Evolutionary conservation across 2,329 filamentous ascomycete genomes (phyloP), one percentile per base, ranked within the genome.

Genomic region (Rhytidhysteron rufulum): DNA sequence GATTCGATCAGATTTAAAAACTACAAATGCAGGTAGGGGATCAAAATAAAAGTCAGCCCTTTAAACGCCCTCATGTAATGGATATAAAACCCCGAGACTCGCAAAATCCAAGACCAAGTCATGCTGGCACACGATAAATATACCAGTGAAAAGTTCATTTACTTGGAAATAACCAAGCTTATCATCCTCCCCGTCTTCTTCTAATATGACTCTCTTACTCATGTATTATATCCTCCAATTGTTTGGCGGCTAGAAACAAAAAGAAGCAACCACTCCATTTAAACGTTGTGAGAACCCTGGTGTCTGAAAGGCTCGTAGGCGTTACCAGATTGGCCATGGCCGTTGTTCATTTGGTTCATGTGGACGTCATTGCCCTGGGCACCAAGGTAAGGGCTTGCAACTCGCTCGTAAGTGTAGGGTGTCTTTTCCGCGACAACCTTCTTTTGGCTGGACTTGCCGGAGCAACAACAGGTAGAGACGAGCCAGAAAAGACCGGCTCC

Each of bases 391-490:
- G 69, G 70, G 40, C 58, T 64, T 1, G 58, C 54, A 15, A 82
- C 73, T 33, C 76, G 70, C 66, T 81, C 76, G 50, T 82, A 82
- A 4, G 74, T 78, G 58, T 79, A 79, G 0, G 77, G 77, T 0
- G 77, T 74, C 72, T 81, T 81, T 60, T 81, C 77, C 22, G 75
- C 75, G 29, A 66, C 67, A 41, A 77, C 48, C 34, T 69, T 68
- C 45, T 65, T 66, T 40, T 58, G 50, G 20, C 71, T 68, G 40
- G 69, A 74, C 53, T 76, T 73, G 34, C 88, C 87, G 53, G 78
- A 82, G 75, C 90, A 95, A 80, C 90, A 97, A 83, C 91, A 97
- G 57, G 86, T 79, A 66, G 83, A 88, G 65, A 94, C 80, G 59
- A 90, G 71, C 91, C 93, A 97, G 83, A 97, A 96, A 61, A 95